Conservation (phyloP, 352 stramenopile species). For the Phytophthora ohioensis region DNA sequence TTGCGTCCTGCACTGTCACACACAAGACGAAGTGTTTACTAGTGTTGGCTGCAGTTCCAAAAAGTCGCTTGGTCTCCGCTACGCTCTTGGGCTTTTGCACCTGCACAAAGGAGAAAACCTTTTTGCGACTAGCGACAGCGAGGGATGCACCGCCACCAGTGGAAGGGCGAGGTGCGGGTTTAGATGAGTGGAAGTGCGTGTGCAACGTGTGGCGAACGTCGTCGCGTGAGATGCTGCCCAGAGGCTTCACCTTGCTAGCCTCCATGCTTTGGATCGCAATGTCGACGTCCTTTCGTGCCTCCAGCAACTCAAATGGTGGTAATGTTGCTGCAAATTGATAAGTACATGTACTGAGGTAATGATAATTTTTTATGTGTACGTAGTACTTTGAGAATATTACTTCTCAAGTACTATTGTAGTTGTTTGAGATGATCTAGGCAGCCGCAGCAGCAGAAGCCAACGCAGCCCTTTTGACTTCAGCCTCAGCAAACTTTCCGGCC, state of each 20-base stretch:
- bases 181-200: slow-evolving; percentile 66
- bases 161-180: slow-evolving; percentile 36
- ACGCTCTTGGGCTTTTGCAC: slow-evolving; percentile 73
- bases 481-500: background rate
- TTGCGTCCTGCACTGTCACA: slow-evolving; percentile 61
- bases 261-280: slow-evolving; percentile 34
- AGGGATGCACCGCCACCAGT: background rate
- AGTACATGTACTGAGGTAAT: background rate
- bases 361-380: no score
- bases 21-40: slow-evolving; percentile 77
- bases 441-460: background rate
- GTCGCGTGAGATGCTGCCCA: slow-evolving; percentile 58
- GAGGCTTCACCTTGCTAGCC: slow-evolving; percentile 33
- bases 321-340: background rate
- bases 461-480: background rate
- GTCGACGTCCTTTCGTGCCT: slow-evolving; percentile 22
- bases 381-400: background rate
- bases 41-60: slow-evolving; percentile 39
- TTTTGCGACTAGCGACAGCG: slow-evolving; percentile 35
- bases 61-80: slow-evolving; percentile 64
- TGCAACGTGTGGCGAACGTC: slow-evolving; percentile 73
- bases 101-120: slow-evolving; percentile 67
- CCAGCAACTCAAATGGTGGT: background rate
- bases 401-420: background rate
- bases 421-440: background rate